Percentiles rank a stretch among this genome's conserved stretches.
Evolutionary conservation across 768 basidiomycete species (phyloP).

Genomic region (Boletellus emodensis): DNA sequence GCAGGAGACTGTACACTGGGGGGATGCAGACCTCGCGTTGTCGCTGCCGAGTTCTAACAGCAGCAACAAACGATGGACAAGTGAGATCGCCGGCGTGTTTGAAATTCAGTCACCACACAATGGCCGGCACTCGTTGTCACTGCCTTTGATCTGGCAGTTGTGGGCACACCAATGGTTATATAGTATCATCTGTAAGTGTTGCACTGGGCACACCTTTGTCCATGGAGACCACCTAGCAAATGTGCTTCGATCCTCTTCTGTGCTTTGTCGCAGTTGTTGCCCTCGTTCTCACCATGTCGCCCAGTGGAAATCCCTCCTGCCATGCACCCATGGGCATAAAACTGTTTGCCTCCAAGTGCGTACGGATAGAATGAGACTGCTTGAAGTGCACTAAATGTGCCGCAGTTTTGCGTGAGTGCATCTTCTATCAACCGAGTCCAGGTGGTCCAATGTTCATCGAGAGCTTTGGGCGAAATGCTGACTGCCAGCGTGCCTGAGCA

Average conservation of each 20-base stretch:
- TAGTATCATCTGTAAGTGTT: background rate
- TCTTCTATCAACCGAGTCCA: no score
- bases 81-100: no score
- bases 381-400: no score
- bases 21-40: background rate
- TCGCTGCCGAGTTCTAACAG: background rate
- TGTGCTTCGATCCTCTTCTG: background rate
- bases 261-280: background rate
- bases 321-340: background rate
- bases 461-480: no score
- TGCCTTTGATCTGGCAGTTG: background rate
- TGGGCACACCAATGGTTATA: background rate
- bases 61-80: no score
- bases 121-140: background rate
- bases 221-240: background rate
- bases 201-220: background rate
- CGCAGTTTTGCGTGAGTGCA: no score
- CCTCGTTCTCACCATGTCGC: background rate
- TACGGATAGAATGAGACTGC: no score
- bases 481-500: no score
- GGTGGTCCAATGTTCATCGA: no score
- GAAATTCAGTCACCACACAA: background rate
- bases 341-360: no score
- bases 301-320: background rate
- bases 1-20: constrained; percentile 3